These are phyloP conservation scores for Neurospora intermedia DNA, from an alignment of 495 filamentous ascomycete species.

Conservation along the genomic window DNA sequence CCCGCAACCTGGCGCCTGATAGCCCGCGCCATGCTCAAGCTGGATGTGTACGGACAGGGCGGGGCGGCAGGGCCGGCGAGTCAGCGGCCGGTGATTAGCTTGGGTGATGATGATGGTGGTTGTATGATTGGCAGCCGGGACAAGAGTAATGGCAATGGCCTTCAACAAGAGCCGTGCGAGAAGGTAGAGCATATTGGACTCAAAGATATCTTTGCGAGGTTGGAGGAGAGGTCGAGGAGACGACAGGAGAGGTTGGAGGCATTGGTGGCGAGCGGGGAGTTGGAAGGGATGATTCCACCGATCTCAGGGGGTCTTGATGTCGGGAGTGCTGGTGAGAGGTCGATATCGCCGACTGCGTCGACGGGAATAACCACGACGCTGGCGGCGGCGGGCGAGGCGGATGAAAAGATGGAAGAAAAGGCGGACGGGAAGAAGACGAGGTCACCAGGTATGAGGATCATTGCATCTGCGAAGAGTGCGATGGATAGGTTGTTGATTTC, in stretches of 20 bases:
- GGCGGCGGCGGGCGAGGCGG: not conserved
- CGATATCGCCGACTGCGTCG: not conserved
- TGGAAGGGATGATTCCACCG: not conserved
- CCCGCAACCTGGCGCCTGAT: conserved; percentile 38
- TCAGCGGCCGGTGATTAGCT: not conserved
- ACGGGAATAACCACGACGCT: not conserved
- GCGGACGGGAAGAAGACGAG: conserved; percentile 5
- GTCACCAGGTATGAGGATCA: conserved; percentile 35
- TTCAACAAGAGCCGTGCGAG: not conserved
- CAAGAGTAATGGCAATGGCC: not conserved
- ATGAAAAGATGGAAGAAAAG: not conserved
- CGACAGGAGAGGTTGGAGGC: conserved; percentile 31
- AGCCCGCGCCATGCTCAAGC: conserved; percentile 38
- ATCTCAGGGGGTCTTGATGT: not conserved
- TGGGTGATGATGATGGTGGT: not conserved
- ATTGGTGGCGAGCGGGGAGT: conserved; percentile 19
- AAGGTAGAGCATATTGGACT: conserved; percentile 22
- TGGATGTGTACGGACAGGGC: conserved; percentile 42
- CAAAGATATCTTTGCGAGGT: conserved; percentile 37
- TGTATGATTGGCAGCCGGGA: not conserved
- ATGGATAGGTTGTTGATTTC: conserved; percentile 40
- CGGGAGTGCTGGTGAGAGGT: not conserved
- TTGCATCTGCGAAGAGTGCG: conserved; percentile 37
- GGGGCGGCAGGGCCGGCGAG: not conserved
- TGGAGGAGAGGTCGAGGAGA: conserved; percentile 35